Evolutionary conservation across 176 grass and related monocot genomes (phyloP).

Genomic region (Phoenix dactylifera): DNA sequence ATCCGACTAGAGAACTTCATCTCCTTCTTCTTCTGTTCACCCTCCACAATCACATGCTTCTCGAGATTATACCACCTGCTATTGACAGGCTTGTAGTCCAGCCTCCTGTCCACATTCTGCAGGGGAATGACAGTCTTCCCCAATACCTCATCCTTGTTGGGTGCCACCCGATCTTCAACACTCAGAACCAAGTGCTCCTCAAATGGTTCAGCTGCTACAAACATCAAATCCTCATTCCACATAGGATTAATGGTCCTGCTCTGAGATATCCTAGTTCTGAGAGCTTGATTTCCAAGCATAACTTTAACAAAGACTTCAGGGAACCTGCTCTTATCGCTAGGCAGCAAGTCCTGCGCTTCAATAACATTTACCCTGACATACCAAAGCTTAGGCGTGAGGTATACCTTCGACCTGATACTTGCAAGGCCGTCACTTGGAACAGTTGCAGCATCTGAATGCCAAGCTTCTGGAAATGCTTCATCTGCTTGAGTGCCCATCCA

Average conservation of each 20-base stretch:
- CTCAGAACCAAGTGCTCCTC: conserved; percentile 61
- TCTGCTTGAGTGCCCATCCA: conserved; percentile 58
- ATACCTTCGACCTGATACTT: conserved; percentile 56
- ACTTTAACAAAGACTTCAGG: conserved; percentile 47
- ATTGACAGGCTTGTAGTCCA: conserved; percentile 34
- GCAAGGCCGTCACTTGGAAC: conserved; percentile 44
- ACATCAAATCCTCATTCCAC: conserved; percentile 77
- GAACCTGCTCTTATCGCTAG: conserved; percentile 29
- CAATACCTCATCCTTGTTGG: conserved; percentile 50
- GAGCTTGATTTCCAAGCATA: conserved; percentile 35
- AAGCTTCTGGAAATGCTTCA: conserved; percentile 55
- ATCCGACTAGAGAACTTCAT: conserved; percentile 56
- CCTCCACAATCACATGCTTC: conserved; percentile 38
- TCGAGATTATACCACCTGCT: conserved; percentile 50
- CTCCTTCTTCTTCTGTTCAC: conserved; percentile 50
- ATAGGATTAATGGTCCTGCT: conserved; percentile 35
- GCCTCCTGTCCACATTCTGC: conserved; percentile 39
- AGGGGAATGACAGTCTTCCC: conserved; percentile 35
- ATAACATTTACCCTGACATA: conserved; percentile 58
- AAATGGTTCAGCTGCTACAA: conserved; percentile 56
- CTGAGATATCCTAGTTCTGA: conserved; percentile 31
- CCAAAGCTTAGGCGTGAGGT: conserved; percentile 64
- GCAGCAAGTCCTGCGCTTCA: conserved; percentile 47
- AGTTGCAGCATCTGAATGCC: conserved; percentile 53
- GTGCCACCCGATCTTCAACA: conserved; percentile 37